Conservation (phyloP, 148 eudicot genomes). For the Beta vulgaris region DNA sequence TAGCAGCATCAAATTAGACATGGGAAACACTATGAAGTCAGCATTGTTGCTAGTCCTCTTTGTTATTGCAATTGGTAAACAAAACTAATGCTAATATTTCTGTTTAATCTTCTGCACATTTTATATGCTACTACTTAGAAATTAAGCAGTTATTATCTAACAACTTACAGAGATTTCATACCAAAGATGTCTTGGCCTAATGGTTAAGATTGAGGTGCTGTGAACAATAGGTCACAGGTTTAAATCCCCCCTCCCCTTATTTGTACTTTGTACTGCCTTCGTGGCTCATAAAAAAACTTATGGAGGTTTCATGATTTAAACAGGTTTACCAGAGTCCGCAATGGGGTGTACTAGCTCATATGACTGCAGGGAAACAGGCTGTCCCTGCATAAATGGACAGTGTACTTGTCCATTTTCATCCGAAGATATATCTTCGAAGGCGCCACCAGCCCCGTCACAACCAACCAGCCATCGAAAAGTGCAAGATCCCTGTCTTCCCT, state of each 20-base stretch:
- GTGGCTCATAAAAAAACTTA: too few relatives aligned
- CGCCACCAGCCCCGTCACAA: neutral
- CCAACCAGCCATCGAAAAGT: neutral
- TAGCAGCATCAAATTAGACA: too few relatives aligned
- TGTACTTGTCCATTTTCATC: constrained; percentile 4
- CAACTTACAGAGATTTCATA: too few relatives aligned
- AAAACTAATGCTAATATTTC: neutral
- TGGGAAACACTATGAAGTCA: constrained; percentile 15
- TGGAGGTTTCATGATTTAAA: too few relatives aligned
- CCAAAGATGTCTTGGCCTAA: too few relatives aligned
- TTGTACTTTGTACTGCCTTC: too few relatives aligned
- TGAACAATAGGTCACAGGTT: too few relatives aligned
- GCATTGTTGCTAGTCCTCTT: constrained; percentile 3
- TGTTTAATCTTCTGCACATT: too few relatives aligned
- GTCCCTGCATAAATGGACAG: constrained; percentile 18
- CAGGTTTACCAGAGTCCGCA: constrained; percentile 4
- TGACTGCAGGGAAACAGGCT: constrained; percentile 24
- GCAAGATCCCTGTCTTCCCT: neutral
- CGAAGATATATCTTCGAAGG: neutral
- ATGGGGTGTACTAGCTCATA: constrained; percentile 18
- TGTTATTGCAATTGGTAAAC: constrained; percentile 16
- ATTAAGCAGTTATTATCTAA: too few relatives aligned
- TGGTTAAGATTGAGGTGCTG: too few relatives aligned
- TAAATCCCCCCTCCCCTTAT: too few relatives aligned
- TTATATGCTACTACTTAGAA: too few relatives aligned